These are phyloP conservation scores for Colletotrichum liaoningense DNA, from an alignment of 2,329 filamentous ascomycete species.

Conservation along the genomic window DNA sequence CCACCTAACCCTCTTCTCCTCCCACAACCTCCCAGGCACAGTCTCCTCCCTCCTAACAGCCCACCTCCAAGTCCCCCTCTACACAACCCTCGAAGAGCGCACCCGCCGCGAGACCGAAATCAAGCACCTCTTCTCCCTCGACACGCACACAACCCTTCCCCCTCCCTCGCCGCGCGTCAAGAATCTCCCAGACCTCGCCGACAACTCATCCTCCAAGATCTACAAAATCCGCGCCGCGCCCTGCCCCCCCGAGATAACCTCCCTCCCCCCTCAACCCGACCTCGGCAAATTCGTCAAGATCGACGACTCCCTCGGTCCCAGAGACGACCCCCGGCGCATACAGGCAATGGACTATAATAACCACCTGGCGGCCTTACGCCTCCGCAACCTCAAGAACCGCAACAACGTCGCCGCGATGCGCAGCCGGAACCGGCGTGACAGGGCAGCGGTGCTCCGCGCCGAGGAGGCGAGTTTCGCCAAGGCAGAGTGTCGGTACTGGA, in stretches of 20 bases:
- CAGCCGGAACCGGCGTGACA: conserved; percentile 40
- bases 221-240: conserved; percentile 4
- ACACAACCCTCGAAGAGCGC: conserved; percentile 36
- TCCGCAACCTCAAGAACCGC: conserved; percentile 44
- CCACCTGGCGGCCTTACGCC: conserved; percentile 40
- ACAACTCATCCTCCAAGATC: not conserved
- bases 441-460: conserved; percentile 38
- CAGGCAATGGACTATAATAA: conserved; percentile 39
- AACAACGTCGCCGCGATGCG: conserved; percentile 54
- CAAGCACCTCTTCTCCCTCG: conserved; percentile 40
- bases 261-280: conserved; percentile 43
- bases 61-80: conserved; percentile 38
- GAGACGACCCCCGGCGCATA: conserved; percentile 28
- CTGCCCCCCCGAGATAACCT: conserved; percentile 28
- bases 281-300: conserved; percentile 38
- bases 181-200: not conserved
- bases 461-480: conserved; percentile 41
- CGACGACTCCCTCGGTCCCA: conserved; percentile 3
- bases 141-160: conserved; percentile 41
- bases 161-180: conserved; percentile 37
- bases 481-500: not conserved
- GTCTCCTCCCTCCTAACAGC: conserved; percentile 36
- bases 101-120: conserved; percentile 38
- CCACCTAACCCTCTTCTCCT: not conserved
- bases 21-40: not conserved